These are phyloP conservation scores for Colletotrichum higginsianum DNA, from an alignment of 2,329 filamentous ascomycete genomes.

Conservation along the genomic window DNA sequence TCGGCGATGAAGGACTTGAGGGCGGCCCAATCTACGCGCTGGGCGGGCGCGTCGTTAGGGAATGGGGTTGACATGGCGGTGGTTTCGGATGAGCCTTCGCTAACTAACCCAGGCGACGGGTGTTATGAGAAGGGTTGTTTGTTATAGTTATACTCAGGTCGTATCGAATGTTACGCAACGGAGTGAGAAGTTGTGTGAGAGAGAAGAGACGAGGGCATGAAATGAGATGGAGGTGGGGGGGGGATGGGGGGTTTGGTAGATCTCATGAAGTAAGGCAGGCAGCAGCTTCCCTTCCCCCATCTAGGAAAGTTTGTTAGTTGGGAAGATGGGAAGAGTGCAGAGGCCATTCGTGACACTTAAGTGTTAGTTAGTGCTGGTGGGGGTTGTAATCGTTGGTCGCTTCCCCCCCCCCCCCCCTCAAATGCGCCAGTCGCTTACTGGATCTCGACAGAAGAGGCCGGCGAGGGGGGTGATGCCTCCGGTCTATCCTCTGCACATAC, in stretches of 20 bases:
- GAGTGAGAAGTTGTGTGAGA: not conserved
- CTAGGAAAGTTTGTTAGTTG: not conserved
- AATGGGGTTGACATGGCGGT: conserved; percentile 5
- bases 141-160: no score
- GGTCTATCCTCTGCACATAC: not conserved
- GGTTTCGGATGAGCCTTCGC: not conserved
- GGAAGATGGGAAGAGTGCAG: not conserved
- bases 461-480: not conserved
- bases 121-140: not conserved
- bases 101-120: not conserved
- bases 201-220: no score
- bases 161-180: not conserved
- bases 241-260: no score
- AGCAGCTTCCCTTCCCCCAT: no score
- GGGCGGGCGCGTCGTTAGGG: not conserved
- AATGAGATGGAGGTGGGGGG: not conserved
- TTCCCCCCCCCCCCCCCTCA: not conserved
- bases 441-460: conserved; percentile 10
- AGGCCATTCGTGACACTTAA: not conserved
- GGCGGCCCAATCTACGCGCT: conserved; percentile 50
- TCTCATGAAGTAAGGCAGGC: no score
- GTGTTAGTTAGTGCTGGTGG: conserved; percentile 2
- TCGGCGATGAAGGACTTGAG: conserved; percentile 58
- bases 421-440: not conserved
- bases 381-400: not conserved